phyloP scores from a whole-genome alignment of 331 rosid species.

The Malus hybrid region DNA sequence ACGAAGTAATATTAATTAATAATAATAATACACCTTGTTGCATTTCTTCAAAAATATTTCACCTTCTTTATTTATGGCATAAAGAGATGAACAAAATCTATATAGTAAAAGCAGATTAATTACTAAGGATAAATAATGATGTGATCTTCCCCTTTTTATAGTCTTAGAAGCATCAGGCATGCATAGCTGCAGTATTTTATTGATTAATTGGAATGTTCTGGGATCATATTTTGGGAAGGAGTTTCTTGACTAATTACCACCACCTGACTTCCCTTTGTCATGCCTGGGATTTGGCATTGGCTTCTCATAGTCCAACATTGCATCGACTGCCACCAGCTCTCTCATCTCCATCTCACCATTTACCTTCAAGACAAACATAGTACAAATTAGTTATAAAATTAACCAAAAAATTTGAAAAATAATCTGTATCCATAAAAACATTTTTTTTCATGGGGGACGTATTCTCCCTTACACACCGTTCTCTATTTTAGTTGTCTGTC shows the following conservation, averaged over 20 bases:
- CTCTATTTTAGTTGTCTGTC: no score
- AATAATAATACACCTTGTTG: background rate
- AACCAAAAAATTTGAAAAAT: background rate
- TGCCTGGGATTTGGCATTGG: slow-evolving; percentile 15
- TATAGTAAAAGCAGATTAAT: no score
- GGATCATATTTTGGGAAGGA: background rate
- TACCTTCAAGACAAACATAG: slow-evolving; percentile 17
- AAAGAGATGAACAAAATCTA: no score
- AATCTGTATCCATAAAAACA: no score
- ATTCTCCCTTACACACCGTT: no score
- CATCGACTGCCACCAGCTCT: slow-evolving; percentile 4
- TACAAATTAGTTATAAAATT: background rate
- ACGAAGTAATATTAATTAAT: no score
- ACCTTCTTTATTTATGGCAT: background rate
- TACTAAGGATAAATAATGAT: background rate
- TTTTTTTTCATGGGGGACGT: background rate
- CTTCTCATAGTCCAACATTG: slow-evolving; percentile 10
- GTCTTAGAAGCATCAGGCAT: background rate
- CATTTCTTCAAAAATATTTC: background rate
- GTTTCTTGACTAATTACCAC: background rate
- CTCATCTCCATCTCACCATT: slow-evolving; percentile 2
- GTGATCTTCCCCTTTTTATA: background rate
- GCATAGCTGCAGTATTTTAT: no score
- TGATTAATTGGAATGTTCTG: no score
- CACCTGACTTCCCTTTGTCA: slow-evolving; percentile 10